Conservation (phyloP, 2,329 filamentous ascomycete species). For the Talaromyces sp. region DNA sequence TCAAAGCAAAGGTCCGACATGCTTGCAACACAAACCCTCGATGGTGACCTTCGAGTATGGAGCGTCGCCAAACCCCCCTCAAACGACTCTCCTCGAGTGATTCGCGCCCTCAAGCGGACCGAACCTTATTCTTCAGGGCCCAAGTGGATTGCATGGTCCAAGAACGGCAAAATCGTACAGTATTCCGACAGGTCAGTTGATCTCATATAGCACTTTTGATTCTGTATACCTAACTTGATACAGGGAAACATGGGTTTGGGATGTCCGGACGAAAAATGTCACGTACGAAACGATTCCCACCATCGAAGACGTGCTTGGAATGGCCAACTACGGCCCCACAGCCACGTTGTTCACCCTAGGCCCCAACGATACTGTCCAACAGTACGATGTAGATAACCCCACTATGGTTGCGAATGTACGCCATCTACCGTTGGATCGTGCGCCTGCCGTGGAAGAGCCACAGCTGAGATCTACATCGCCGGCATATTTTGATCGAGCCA, state of each 20-base stretch:
- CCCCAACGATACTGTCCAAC: constrained; percentile 81
- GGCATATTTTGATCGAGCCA: constrained; percentile 10
- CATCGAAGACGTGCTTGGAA: constrained; percentile 69
- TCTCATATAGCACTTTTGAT: background rate
- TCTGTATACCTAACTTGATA: background rate
- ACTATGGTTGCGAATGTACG: constrained; percentile 83
- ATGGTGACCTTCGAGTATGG: constrained; percentile 93
- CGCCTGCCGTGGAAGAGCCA: constrained; percentile 70
- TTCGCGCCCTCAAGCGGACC: constrained; percentile 75
- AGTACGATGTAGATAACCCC: constrained; percentile 86
- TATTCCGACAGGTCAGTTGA: constrained; percentile 76
- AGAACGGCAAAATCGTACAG: constrained; percentile 93
- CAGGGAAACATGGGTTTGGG: constrained; percentile 90
- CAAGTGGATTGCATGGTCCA: constrained; percentile 98
- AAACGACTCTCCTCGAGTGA: constrained; percentile 75
- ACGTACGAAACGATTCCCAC: constrained; percentile 85
- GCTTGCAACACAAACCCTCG: constrained; percentile 85
- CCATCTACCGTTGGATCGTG: constrained; percentile 71
- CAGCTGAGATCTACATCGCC: constrained; percentile 21
- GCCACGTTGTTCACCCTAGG: constrained; percentile 91
- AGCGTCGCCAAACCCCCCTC: constrained; percentile 79
- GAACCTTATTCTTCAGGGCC: constrained; percentile 65
- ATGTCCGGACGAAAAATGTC: constrained; percentile 96
- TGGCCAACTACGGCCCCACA: constrained; percentile 83
- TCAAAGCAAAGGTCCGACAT: constrained; percentile 96